Conservation (phyloP, 2,329 filamentous ascomycete genomes). For the Exophiala phaeomuriformis region DNA sequence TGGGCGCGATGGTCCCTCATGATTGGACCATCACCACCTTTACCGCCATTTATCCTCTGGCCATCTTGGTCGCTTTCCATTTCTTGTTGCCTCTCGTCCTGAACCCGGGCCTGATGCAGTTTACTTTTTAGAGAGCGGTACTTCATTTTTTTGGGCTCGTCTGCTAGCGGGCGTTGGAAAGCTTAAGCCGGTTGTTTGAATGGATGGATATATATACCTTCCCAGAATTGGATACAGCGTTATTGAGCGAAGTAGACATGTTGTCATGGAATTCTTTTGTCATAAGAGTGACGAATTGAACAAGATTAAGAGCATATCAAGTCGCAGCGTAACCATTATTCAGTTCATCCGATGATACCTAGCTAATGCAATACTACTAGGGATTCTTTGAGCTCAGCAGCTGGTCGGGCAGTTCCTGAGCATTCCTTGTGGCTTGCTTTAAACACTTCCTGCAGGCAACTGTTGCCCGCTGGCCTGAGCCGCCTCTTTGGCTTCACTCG, state of each 20-base stretch:
- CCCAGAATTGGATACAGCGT: no score
- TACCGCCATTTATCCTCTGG: conserved; percentile 54
- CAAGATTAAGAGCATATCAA: no score
- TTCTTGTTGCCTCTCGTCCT: conserved; percentile 29
- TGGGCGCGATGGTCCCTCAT: conserved; percentile 34
- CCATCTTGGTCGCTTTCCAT: conserved; percentile 39
- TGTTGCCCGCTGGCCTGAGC: conserved; percentile 26
- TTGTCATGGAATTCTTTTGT: no score
- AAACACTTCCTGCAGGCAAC: conserved; percentile 21
- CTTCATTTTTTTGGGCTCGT: background rate
- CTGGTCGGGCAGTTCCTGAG: background rate
- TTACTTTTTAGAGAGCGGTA: conserved; percentile 12
- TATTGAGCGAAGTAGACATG: no score
- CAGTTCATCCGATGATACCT: no score
- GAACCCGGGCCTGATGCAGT: conserved; percentile 30
- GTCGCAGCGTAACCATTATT: no score
- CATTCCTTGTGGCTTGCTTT: background rate
- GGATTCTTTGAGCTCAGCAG: background rate
- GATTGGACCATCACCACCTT: conserved; percentile 53
- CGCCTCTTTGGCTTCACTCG: conserved; percentile 25
- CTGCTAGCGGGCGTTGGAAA: no score
- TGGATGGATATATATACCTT: no score
- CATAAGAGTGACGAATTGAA: no score
- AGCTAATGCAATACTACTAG: background rate
- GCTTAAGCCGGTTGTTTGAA: no score